These are phyloP conservation scores for Trypanosomatidae sp. DNA, from an alignment of 208 protist genomes.

Conservation along the genomic window DNA sequence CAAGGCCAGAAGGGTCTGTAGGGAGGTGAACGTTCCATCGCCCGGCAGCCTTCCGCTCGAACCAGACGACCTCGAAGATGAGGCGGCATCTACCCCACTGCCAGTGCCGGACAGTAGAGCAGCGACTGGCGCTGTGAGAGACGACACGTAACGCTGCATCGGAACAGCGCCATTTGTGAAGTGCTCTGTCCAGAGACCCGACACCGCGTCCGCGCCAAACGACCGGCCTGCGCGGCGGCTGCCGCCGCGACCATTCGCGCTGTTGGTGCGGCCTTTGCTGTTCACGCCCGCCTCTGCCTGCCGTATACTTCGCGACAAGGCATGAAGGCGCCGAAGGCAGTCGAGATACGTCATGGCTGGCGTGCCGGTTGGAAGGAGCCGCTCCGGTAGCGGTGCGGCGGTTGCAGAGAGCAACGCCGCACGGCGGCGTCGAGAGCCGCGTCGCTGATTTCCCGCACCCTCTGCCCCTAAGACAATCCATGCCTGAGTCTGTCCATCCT, in stretches of 20 bases:
- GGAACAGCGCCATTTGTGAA: slow-evolving; percentile 24
- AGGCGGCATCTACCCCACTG: neutral
- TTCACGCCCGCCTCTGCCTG: slow-evolving; percentile 26
- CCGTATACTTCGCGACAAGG: slow-evolving; percentile 21
- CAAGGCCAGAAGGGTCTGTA: slow-evolving; percentile 23
- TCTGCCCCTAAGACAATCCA: slow-evolving; percentile 42
- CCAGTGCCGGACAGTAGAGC: slow-evolving; percentile 21
- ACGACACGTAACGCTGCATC: slow-evolving; percentile 22
- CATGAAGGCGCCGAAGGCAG: slow-evolving; percentile 28
- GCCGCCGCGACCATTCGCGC: neutral
- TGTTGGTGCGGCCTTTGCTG: slow-evolving; percentile 10
- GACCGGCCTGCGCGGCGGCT: slow-evolving; percentile 5
- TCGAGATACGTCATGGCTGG: slow-evolving; percentile 75
- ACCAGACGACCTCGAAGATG: neutral
- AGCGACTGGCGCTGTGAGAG: slow-evolving; percentile 10
- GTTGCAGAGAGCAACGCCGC: slow-evolving; percentile 11
- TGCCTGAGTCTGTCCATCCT: slow-evolving; percentile 43
- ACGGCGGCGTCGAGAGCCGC: slow-evolving; percentile 18
- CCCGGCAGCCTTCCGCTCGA: neutral
- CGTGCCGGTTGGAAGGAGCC: slow-evolving; percentile 58
- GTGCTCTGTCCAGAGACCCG: slow-evolving; percentile 32
- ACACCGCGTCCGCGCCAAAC: slow-evolving; percentile 15
- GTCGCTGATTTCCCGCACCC: slow-evolving; percentile 9
- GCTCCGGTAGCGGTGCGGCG: slow-evolving; percentile 20
- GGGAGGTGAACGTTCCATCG: slow-evolving; percentile 5